Base-by-base conservation (phyloP, 306 rosid genomes). In the barrel medic (Medicago truncatula) region DNA sequence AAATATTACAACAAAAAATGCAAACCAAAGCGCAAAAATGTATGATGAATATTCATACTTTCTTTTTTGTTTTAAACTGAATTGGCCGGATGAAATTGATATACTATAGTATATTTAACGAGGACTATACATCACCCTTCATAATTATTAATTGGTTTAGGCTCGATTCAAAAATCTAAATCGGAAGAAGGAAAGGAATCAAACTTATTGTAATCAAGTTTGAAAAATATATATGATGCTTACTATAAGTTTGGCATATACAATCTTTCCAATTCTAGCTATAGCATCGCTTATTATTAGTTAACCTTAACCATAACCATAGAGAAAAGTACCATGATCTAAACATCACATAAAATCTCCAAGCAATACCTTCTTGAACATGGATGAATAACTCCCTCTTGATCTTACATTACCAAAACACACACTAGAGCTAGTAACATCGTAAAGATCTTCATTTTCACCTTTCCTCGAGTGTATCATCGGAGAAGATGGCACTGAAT, bases 291-390 rank as follows among this genome's bases (percentile, higher is more conserved):
- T 71, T 73, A 54, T 53, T 49, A 62, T 23, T 9, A 38, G 41
- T 43, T 57, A 47, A 57, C 69, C 64, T 43, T 57, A 47, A 57
- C 69, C 64, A 67, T 34, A 43, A 52, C 25, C 73, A 17, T 5
- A 21, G 18, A 64, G 16, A 43, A 34, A 28, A 67, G 15, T 57
- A 57, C 16, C 36, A 61, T 60, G 34, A 50, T 41, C 40, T 17
- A 25, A 18, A 28, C 5, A 34, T 83, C 70, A 87, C 78, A 74
- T 50, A 63, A 67, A 68, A 71, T 81, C 81, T 71, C 87, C 77
- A 40, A 82, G 63, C 53, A 89, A 46, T 46, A 81, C 81, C 89
- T 90, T 90, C 89, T 85, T 90, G 80, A 81, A 73, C 65, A 90
- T 77, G 62, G 82, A 78, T 5, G 92, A 82, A 57, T 67, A 89